Evolutionary conservation across 371 early-diverging fungal species (phyloP).

Genomic region (Catenaria anguillulae): DNA sequence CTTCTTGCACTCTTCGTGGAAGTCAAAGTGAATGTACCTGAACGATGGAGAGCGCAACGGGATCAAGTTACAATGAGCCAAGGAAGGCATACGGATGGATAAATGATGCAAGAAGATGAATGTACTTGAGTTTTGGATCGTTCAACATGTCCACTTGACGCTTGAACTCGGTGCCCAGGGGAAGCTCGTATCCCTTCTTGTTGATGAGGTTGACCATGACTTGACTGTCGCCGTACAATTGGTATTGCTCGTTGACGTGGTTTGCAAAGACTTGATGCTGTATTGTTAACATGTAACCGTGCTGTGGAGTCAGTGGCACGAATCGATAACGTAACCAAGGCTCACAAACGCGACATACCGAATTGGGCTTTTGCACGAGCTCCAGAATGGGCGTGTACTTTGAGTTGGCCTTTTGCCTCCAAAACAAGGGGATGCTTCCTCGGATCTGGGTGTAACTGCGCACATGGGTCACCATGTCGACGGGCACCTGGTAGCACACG

Average conservation of each 20-base stretch:
- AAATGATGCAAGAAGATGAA: too few relatives aligned
- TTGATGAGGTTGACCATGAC: constrained; percentile 82
- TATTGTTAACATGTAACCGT: too few relatives aligned
- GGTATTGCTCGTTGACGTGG: constrained; percentile 56
- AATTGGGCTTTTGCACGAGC: constrained; percentile 45
- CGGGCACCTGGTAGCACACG: constrained; percentile 35
- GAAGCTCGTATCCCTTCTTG: constrained; percentile 70
- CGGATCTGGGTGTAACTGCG: constrained; percentile 78
- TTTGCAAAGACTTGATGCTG: constrained; percentile 22
- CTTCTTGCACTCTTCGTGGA: constrained; percentile 84
- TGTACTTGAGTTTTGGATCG: constrained; percentile 34
- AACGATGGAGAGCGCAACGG: too few relatives aligned
- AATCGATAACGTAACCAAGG: too few relatives aligned
- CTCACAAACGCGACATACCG: too few relatives aligned
- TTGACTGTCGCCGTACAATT: constrained; percentile 51
- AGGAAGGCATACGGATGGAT: too few relatives aligned
- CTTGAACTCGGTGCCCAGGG: constrained; percentile 60
- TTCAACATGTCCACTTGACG: constrained; percentile 20
- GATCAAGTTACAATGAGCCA: too few relatives aligned
- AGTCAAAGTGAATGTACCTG: constrained; percentile 93
- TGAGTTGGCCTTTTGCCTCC: constrained; percentile 84
- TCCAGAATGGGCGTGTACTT: constrained; percentile 81
- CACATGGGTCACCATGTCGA: constrained; percentile 7
- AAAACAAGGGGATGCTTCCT: constrained; percentile 95
- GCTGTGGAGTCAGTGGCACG: too few relatives aligned